Conservation (phyloP, 2,329 filamentous ascomycete genomes). For the Ceratocystis cacaofunesta region DNA sequence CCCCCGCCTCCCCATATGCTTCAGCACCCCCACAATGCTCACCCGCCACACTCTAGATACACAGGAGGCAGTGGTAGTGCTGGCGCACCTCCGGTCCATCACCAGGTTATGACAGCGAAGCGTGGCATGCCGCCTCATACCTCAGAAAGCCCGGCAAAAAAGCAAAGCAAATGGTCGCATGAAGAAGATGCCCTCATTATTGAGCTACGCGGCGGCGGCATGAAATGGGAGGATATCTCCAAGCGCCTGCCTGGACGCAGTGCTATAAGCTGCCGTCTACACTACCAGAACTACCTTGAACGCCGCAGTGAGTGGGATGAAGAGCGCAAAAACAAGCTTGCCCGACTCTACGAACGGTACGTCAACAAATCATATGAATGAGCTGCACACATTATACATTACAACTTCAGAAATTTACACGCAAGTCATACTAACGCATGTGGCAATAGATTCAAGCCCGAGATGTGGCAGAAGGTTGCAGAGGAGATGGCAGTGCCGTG, state of each 20-base stretch:
- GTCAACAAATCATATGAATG: conserved; percentile 21
- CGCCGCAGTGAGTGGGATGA: conserved; percentile 90
- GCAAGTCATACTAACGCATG: background rate
- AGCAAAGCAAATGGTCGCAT: conserved; percentile 91
- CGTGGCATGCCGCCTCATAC: conserved; percentile 41
- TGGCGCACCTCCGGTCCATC: conserved; percentile 20
- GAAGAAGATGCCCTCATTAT: conserved; percentile 93
- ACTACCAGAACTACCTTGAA: conserved; percentile 96
- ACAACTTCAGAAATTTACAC: background rate
- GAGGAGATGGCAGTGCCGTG: conserved; percentile 92
- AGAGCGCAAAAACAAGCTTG: conserved; percentile 92
- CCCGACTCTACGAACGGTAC: conserved; percentile 86
- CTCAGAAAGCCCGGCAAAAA: conserved; percentile 62
- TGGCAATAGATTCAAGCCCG: conserved; percentile 69
- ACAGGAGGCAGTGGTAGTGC: background rate
- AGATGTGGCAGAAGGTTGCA: conserved; percentile 95
- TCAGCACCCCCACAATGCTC: conserved; percentile 22
- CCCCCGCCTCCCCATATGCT: conserved; percentile 17
- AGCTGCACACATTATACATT: background rate
- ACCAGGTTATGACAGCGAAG: conserved; percentile 23
- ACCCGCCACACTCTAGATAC: conserved; percentile 4
- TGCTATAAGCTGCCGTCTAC: conserved; percentile 82
- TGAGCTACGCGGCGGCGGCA: conserved; percentile 71
- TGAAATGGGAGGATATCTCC: conserved; percentile 99
- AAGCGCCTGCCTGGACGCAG: conserved; percentile 80